Conservation (phyloP, 169 alveolate species). For the Plasmodium chabaudi region DNA sequence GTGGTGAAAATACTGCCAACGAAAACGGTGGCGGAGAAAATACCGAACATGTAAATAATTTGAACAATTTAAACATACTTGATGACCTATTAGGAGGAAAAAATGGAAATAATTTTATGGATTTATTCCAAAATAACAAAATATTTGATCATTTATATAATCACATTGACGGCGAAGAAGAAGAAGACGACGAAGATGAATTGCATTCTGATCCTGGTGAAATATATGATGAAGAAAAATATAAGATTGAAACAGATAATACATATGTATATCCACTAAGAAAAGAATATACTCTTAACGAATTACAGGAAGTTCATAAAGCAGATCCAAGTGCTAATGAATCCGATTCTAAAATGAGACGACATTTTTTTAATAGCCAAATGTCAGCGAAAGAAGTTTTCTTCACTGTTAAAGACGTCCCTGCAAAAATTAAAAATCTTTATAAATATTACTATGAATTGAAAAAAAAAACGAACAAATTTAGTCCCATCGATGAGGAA, state of each 20-base stretch:
- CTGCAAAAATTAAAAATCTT: slow-evolving; percentile 40
- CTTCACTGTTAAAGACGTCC: slow-evolving; percentile 43
- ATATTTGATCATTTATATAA: slow-evolving; percentile 40
- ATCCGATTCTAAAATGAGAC: slow-evolving; percentile 30
- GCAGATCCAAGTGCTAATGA: slow-evolving; percentile 42
- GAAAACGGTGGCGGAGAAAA: slow-evolving; percentile 2
- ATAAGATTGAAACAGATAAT: slow-evolving; percentile 21
- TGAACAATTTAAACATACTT: slow-evolving; percentile 41
- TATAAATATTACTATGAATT: slow-evolving; percentile 70
- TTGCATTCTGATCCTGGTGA: slow-evolving; percentile 7
- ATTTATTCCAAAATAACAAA: slow-evolving; percentile 42
- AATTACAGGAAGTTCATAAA: slow-evolving; percentile 36
- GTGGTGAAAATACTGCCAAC: background rate
- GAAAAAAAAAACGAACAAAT: slow-evolving; percentile 21
- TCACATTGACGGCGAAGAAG: slow-evolving; percentile 43
- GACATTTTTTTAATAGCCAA: slow-evolving; percentile 31
- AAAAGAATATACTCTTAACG: slow-evolving; percentile 24
- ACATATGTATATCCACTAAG: slow-evolving; percentile 54
- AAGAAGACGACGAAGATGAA: background rate
- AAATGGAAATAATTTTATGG: slow-evolving; percentile 38
- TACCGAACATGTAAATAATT: slow-evolving; percentile 4
- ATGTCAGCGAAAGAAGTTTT: slow-evolving; percentile 18
- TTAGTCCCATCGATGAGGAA: slow-evolving; percentile 17
- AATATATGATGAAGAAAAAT: slow-evolving; percentile 40
- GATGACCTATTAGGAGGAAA: slow-evolving; percentile 40